Conservation (phyloP, 169 alveolate genomes). For the Plasmodium blacklocki region DNA sequence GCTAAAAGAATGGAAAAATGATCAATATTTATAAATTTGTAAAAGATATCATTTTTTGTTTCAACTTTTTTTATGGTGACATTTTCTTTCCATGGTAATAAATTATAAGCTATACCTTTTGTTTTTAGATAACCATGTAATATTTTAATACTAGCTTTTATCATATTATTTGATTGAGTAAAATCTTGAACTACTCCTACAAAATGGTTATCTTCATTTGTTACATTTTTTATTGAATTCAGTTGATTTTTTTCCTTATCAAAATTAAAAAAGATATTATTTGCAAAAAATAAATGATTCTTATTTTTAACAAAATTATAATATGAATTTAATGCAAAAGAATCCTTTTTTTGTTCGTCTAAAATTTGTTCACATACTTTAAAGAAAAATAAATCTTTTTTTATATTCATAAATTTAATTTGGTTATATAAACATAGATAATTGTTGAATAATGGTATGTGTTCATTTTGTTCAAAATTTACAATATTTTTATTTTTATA, state of each 20-base stretch:
- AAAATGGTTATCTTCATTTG: slow-evolving; percentile 34
- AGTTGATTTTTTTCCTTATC: neutral
- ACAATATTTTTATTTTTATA: slow-evolving; percentile 64
- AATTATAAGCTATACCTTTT: slow-evolving; percentile 21
- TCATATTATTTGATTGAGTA: slow-evolving; percentile 64
- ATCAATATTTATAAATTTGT: slow-evolving; percentile 39
- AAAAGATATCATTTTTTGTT: slow-evolving; percentile 9
- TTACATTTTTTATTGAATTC: slow-evolving; percentile 21
- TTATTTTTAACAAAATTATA: slow-evolving; percentile 47
- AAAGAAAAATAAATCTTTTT: slow-evolving; percentile 43
- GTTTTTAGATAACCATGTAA: slow-evolving; percentile 43
- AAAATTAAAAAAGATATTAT: slow-evolving; percentile 52
- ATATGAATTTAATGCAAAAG: slow-evolving; percentile 6
- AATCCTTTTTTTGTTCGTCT: neutral
- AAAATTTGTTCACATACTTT: slow-evolving; percentile 50
- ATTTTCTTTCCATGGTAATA: slow-evolving; percentile 57
- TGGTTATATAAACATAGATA: slow-evolving; percentile 48
- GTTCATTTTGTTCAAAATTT: slow-evolving; percentile 34
- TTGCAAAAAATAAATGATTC: slow-evolving; percentile 21
- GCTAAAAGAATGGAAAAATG: slow-evolving; percentile 24
- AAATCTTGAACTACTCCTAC: slow-evolving; percentile 66
- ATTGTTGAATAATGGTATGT: slow-evolving; percentile 30
- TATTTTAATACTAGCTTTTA: slow-evolving; percentile 61
- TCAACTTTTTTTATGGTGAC: slow-evolving; percentile 59
- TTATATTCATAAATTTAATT: slow-evolving; percentile 66